These are phyloP conservation scores for Hygrophoropsis aurantiaca DNA, from an alignment of 768 basidiomycete genomes.

Conservation along the genomic window DNA sequence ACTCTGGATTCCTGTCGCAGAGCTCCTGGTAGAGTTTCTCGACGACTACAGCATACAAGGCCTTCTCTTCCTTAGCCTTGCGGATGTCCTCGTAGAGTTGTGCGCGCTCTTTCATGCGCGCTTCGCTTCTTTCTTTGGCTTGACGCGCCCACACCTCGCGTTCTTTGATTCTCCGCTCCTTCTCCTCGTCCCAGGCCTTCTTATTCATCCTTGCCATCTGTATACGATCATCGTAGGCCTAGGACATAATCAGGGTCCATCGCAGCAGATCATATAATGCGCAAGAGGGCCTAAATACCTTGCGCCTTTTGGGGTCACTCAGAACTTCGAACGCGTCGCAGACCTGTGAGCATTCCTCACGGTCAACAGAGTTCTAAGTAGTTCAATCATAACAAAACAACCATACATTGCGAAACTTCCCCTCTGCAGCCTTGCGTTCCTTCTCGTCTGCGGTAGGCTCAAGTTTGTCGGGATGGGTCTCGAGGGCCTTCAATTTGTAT, in stretches of 20 bases:
- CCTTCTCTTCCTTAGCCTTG: constrained; percentile 42
- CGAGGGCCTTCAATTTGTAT: constrained; percentile 64
- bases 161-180: constrained; percentile 43
- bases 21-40: constrained; percentile 57
- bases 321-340: constrained; percentile 62
- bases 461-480: constrained; percentile 75
- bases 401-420: constrained; percentile 60
- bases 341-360: constrained; percentile 40
- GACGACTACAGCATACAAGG: constrained; percentile 41
- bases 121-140: constrained; percentile 47
- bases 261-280: background rate
- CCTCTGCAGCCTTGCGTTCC: constrained; percentile 53
- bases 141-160: constrained; percentile 55
- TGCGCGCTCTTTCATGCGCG: constrained; percentile 46
- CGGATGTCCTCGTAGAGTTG: constrained; percentile 35
- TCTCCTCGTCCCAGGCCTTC: constrained; percentile 35
- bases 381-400: constrained; percentile 11
- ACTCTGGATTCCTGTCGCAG: constrained; percentile 57
- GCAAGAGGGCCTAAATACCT: constrained; percentile 35
- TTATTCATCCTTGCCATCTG: constrained; percentile 24
- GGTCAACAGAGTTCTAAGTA: constrained; percentile 12
- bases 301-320: constrained; percentile 53
- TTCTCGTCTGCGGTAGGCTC: constrained; percentile 49
- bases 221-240: constrained; percentile 51
- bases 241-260: background rate